Evolutionary conservation across 768 basidiomycete genomes (phyloP).

Genomic region (Daedaleopsis sinensis): DNA sequence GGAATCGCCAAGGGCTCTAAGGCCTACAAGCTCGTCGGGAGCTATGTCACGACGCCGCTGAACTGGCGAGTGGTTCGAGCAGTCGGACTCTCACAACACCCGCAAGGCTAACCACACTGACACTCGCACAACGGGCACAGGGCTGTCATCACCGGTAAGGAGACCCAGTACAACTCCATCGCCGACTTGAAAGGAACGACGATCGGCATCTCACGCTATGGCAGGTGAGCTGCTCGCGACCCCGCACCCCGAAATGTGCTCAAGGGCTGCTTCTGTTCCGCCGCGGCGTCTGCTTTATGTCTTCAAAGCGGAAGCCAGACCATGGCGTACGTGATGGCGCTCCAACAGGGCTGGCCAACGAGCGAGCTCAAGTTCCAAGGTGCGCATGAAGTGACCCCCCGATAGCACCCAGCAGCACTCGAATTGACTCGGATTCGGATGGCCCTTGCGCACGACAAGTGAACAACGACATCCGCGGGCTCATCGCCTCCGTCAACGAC

Average conservation of each 20-base stretch:
- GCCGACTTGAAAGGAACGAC: slow-evolving; percentile 77
- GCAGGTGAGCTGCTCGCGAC: slow-evolving; percentile 57
- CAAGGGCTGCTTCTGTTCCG: not conserved
- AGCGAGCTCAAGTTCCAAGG: slow-evolving; percentile 72
- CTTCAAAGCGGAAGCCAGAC: slow-evolving; percentile 74
- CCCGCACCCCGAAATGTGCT: not conserved
- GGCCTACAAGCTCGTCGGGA: slow-evolving; percentile 90
- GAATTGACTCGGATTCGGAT: too few species aligned
- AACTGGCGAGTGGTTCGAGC: slow-evolving; percentile 61
- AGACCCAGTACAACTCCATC: slow-evolving; percentile 70
- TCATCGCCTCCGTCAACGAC: slow-evolving; percentile 87
- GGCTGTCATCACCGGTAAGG: slow-evolving; percentile 90
- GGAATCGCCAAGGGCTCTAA: slow-evolving; percentile 90
- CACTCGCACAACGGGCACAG: slow-evolving; percentile 44
- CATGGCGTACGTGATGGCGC: slow-evolving; percentile 95
- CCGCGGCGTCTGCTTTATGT: not conserved
- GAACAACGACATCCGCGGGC: slow-evolving; percentile 78
- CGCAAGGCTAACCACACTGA: not conserved
- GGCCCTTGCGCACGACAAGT: too few species aligned
- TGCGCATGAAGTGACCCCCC: slow-evolving; percentile 27
- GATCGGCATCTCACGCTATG: slow-evolving; percentile 86
- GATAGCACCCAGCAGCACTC: too few species aligned
- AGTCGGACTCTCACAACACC: not conserved
- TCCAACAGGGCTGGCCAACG: slow-evolving; percentile 81
- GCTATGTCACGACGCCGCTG: slow-evolving; percentile 86